These are phyloP conservation scores for Astragalus membranaceus DNA, from an alignment of 306 rosid species.

Conservation along the genomic window DNA sequence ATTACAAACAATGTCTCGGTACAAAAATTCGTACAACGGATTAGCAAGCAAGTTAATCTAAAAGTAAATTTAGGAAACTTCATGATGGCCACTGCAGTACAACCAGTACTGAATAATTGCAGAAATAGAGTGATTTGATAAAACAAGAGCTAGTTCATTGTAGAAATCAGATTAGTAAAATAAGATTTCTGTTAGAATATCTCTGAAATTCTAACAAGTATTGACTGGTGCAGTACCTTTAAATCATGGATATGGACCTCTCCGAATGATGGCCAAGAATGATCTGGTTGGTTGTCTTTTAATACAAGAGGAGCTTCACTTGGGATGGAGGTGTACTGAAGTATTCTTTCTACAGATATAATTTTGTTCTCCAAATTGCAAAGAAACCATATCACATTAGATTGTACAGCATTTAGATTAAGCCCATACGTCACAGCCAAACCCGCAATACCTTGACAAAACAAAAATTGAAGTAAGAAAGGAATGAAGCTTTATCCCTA, in stretches of 20 bases:
- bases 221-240: conserved; percentile 36
- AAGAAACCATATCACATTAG: conserved; percentile 37
- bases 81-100: too few relatives aligned
- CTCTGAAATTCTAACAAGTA: too few relatives aligned
- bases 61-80: too few relatives aligned
- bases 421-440: conserved; percentile 84
- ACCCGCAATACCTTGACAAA: conserved; percentile 62
- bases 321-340: conserved; percentile 61
- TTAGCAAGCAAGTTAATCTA: too few relatives aligned
- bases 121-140: too few relatives aligned
- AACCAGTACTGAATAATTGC: too few relatives aligned
- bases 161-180: too few relatives aligned
- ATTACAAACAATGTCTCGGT: too few relatives aligned
- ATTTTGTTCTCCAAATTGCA: conserved; percentile 72
- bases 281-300: conserved; percentile 49
- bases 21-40: too few relatives aligned
- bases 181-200: too few relatives aligned
- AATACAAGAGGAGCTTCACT: conserved; percentile 73
- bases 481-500: background rate
- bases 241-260: conserved; percentile 63
- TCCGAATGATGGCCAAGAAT: conserved; percentile 66
- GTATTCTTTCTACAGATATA: conserved; percentile 79
- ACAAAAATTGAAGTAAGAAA: background rate
- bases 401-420: conserved; percentile 48
- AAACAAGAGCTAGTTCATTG: too few relatives aligned